Conservation (phyloP, 345 rosid genomes). For the Ceriops decandra region DNA sequence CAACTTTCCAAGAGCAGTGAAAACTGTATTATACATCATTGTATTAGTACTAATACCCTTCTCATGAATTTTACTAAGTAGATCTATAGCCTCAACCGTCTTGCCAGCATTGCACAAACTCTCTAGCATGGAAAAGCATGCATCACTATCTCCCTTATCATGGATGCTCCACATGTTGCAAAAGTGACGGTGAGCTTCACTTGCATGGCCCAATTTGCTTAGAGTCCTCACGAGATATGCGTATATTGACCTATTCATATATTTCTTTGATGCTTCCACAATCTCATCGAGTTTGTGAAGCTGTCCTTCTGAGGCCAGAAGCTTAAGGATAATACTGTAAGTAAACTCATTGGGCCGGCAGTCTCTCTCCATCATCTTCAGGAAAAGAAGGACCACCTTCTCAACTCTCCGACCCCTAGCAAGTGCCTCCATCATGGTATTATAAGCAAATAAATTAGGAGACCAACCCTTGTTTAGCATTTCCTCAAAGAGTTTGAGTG, state of each 20-base stretch:
- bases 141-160: conserved; percentile 72
- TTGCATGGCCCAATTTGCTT: conserved; percentile 66
- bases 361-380: conserved; percentile 60
- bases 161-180: conserved; percentile 88
- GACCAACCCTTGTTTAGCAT: conserved; percentile 55
- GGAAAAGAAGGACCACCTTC: conserved; percentile 65
- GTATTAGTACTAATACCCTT: conserved; percentile 65
- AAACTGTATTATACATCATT: conserved; percentile 68
- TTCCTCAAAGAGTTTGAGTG: conserved; percentile 61
- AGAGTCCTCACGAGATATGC: conserved; percentile 69
- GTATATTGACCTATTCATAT: conserved; percentile 68
- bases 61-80: conserved; percentile 60
- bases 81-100: conserved; percentile 72
- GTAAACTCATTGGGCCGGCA: conserved; percentile 69
- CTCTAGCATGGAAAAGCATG: conserved; percentile 65
- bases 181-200: conserved; percentile 81
- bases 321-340: conserved; percentile 51
- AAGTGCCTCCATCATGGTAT: conserved; percentile 76
- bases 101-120: conserved; percentile 70
- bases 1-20: conserved; percentile 64
- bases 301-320: conserved; percentile 59
- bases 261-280: conserved; percentile 61
- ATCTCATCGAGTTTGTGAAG: conserved; percentile 59
- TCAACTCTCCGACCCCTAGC: conserved; percentile 60
- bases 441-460: conserved; percentile 59